These are phyloP conservation scores for Bipolaris oryzae DNA, from an alignment of 2,329 filamentous ascomycete genomes.

Conservation along the genomic window DNA sequence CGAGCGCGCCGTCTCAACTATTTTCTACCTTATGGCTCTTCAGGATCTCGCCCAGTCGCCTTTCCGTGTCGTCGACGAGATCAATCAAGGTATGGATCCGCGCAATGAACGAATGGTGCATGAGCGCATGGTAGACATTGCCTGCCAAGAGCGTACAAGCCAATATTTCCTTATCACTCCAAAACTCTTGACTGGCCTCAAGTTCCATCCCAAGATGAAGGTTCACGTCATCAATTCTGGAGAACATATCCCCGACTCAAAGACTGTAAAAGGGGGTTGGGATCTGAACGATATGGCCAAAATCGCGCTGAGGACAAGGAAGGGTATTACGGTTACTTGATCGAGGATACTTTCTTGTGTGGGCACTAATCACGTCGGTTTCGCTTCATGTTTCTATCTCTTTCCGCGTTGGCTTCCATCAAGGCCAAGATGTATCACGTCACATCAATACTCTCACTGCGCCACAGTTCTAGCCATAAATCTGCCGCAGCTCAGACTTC, in stretches of 20 bases:
- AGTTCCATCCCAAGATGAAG: slow-evolving; percentile 89
- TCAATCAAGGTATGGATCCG: slow-evolving; percentile 99
- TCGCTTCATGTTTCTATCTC: too few species aligned
- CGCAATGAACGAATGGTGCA: slow-evolving; percentile 98
- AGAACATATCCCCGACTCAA: slow-evolving; percentile 60
- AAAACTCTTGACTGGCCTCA: slow-evolving; percentile 83
- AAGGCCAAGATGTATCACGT: too few species aligned
- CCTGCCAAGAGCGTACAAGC: slow-evolving; percentile 75
- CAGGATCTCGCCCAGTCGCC: slow-evolving; percentile 92
- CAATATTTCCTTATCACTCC: slow-evolving; percentile 98
- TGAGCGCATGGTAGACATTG: slow-evolving; percentile 97
- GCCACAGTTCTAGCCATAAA: slow-evolving; percentile 49
- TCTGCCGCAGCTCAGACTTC: slow-evolving; percentile 77
- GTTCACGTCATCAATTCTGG: slow-evolving; percentile 93
- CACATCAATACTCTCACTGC: not conserved
- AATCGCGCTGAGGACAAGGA: slow-evolving; percentile 40
- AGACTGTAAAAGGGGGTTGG: slow-evolving; percentile 46
- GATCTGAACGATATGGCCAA: slow-evolving; percentile 51
- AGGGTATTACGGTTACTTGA: slow-evolving; percentile 27
- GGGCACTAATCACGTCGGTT: not conserved
- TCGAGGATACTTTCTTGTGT: not conserved
- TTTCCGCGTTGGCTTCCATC: too few species aligned
- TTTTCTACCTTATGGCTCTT: slow-evolving; percentile 98
- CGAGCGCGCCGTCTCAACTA: slow-evolving; percentile 93
- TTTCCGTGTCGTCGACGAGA: slow-evolving; percentile 98